phyloP scores from a whole-genome alignment of 257 asterid species.

The Solanum corneliomulleri region DNA sequence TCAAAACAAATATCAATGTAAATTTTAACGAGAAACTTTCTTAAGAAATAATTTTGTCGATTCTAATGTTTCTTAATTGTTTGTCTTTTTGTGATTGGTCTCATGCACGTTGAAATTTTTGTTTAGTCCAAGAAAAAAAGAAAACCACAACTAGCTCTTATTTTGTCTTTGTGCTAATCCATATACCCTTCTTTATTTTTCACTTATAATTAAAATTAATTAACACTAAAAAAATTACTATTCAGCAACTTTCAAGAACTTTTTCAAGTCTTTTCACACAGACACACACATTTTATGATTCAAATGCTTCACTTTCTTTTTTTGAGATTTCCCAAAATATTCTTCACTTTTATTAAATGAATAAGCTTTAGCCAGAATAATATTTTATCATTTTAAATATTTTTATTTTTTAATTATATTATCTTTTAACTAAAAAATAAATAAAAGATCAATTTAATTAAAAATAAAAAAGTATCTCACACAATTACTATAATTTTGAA shows the following conservation, averaged over 20 bases:
- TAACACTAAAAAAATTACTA: background rate
- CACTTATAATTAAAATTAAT: background rate
- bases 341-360: background rate
- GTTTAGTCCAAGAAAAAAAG: constrained; percentile 12
- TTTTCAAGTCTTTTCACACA: background rate
- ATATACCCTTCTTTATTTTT: background rate
- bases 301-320: background rate
- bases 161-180: constrained; percentile 34
- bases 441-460: too few species aligned
- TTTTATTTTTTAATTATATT: too few species aligned
- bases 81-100: constrained; percentile 36
- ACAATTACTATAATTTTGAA: background rate
- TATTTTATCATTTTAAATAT: too few species aligned
- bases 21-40: constrained; percentile 7
- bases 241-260: background rate
- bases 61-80: constrained; percentile 32
- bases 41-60: constrained; percentile 37
- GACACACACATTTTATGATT: background rate
- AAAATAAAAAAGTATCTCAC: too few species aligned
- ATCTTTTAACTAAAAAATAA: too few species aligned
- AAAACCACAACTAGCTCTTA: constrained; percentile 5
- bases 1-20: constrained; percentile 15
- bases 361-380: background rate
- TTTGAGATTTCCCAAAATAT: background rate
- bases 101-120: constrained; percentile 30